These are phyloP conservation scores for Pleoardoris graminearum DNA, from an alignment of 2,329 filamentous ascomycete species.

Conservation along the genomic window DNA sequence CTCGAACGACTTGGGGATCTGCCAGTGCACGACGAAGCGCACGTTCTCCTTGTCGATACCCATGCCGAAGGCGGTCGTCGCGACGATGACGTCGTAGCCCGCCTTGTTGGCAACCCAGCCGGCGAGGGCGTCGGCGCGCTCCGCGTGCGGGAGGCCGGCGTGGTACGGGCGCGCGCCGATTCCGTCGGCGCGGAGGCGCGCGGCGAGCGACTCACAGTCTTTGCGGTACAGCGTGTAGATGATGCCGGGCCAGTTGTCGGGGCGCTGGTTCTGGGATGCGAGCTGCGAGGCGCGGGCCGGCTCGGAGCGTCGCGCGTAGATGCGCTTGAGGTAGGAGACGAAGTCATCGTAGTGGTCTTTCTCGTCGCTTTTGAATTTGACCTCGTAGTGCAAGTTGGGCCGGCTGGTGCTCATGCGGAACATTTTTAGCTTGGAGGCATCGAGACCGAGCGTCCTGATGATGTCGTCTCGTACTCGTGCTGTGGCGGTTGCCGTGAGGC, in stretches of 20 bases:
- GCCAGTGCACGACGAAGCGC: constrained; percentile 93
- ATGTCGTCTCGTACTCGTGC: constrained; percentile 80
- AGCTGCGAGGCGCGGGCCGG: constrained; percentile 63
- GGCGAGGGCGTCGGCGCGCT: constrained; percentile 71
- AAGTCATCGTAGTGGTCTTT: constrained; percentile 76
- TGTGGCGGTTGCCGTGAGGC: constrained; percentile 90
- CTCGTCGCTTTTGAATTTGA: constrained; percentile 79
- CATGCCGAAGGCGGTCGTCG: constrained; percentile 96
- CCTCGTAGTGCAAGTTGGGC: constrained; percentile 86
- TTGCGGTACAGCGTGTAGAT: constrained; percentile 77
- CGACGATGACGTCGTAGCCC: constrained; percentile 89
- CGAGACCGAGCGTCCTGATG: constrained; percentile 71
- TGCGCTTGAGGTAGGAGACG: constrained; percentile 72
- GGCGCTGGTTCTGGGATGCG: constrained; percentile 52
- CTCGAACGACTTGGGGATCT: constrained; percentile 90
- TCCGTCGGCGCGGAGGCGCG: constrained; percentile 66
- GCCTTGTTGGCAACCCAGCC: constrained; percentile 73
- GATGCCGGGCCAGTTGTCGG: constrained; percentile 72
- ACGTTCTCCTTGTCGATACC: constrained; percentile 96
- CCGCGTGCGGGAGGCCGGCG: constrained; percentile 65
- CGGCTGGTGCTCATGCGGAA: constrained; percentile 85
- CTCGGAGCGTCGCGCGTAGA: constrained; percentile 68
- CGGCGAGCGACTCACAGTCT: constrained; percentile 73
- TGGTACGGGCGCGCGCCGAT: constrained; percentile 76
- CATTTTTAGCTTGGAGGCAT: constrained; percentile 64